These are phyloP conservation scores for Cadophora sp. DNA, from an alignment of 2,329 filamentous ascomycete genomes.

Conservation along the genomic window DNA sequence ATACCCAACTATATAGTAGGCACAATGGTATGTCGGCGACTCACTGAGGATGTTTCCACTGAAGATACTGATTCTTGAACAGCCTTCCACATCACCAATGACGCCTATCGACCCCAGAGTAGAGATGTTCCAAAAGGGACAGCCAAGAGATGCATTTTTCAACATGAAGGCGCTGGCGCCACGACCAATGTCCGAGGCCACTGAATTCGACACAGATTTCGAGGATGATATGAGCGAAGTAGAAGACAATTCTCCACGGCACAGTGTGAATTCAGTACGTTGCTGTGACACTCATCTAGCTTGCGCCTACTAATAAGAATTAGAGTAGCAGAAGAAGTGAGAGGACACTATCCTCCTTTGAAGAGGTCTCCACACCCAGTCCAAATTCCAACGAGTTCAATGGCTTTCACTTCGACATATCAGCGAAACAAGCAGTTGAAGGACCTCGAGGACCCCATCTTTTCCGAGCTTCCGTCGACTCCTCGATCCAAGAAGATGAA, in stretches of 20 bases:
- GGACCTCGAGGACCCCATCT: conserved; percentile 87
- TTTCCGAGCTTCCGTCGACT: conserved; percentile 73
- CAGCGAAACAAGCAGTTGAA: conserved; percentile 68
- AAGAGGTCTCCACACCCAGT: conserved; percentile 81
- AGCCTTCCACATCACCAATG: conserved; percentile 39
- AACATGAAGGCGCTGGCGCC: conserved; percentile 58
- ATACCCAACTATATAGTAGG: conserved; percentile 33
- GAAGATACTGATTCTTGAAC: conserved; percentile 31
- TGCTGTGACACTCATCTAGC: conserved; percentile 5
- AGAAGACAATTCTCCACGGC: conserved; percentile 68
- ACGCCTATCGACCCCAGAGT: conserved; percentile 41
- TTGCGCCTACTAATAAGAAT: conserved; percentile 28
- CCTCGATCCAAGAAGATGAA: conserved; percentile 59
- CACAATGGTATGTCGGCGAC: conserved; percentile 37
- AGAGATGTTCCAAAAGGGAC: conserved; percentile 55
- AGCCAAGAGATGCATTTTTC: conserved; percentile 65
- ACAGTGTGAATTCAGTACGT: conserved; percentile 76
- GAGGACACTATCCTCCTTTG: conserved; percentile 86
- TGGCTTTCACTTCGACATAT: conserved; percentile 66
- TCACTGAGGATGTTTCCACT: not conserved
- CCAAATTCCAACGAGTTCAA: conserved; percentile 63
- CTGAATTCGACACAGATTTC: conserved; percentile 78
- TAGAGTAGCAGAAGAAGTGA: conserved; percentile 77
- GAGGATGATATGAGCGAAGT: conserved; percentile 64
- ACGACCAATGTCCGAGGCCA: conserved; percentile 73